Base-by-base conservation (phyloP, 192 early-diverging fungal species). In the Gaertneriomyces sp. region DNA sequence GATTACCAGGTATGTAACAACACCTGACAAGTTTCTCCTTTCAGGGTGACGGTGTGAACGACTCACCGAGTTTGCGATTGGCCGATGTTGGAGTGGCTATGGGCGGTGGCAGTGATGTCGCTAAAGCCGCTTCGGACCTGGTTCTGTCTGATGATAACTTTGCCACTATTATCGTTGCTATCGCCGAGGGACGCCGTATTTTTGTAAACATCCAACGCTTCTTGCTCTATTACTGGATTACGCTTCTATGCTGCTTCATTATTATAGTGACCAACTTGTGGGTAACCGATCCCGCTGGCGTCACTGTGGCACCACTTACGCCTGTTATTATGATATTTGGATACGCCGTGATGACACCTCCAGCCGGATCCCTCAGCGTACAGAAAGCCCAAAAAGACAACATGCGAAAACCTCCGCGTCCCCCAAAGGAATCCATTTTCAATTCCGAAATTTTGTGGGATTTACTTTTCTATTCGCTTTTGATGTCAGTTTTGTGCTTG, bases 31-130 rank as follows among this genome's bases (percentile, higher is more conserved):
- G 25, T 33, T 33, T 33, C 25, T 33, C 25, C 25, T 33, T 33
- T 33, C 25, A 33, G 25, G 93, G 93, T 61, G 93, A 96, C 72
- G 94, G 92, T 61, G 89, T 91, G 10, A 94, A 94, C 71, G 94
- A 96, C 63, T 82, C 92, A 51, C 91, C 93, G n/a, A 90, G 93
- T 17, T 80, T 96, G 53, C 89, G 87, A 58, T 81, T 86, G 17
- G 92, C 94, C 7, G 79, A 92, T 66, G 82, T 96, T 40, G 92
- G 92, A 53, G 81, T 96, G 42, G 90, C 94, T 51, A 91, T 96
- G 85, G 93, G 90, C 10, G 54, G 49, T 1, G 74, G 74, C n/a
- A 45, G 45, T 38, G 74, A 75, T 25, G 74, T 75, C 9, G 62
- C 74, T 4, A 76, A 77, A 49, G 19, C 42, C 14, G 67, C 71